Percentiles rank a stretch among this genome's conserved stretches.
phyloP scores from a whole-genome alignment of 140 eudicot species.

The Ambrosia hybrid region DNA sequence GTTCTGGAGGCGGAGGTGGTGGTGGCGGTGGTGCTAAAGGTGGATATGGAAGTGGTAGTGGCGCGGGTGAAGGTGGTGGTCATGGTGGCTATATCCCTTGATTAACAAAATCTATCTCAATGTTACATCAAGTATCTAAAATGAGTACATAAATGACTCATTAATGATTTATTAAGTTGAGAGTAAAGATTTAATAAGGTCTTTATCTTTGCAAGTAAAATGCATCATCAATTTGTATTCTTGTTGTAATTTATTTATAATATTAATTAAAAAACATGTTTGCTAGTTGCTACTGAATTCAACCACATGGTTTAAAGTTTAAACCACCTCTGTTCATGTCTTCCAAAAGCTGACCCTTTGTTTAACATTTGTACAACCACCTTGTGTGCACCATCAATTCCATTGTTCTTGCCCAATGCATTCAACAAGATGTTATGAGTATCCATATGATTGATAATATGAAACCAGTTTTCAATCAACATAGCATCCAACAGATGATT shows the following conservation, averaged over 20 bases:
- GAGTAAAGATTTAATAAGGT: conserved; percentile 27
- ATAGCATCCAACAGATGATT: no score
- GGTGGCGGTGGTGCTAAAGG: conserved; percentile 39
- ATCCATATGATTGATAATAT: no score
- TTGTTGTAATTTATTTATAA: conserved; percentile 12
- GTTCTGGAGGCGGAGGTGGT: conserved; percentile 40
- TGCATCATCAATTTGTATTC: conserved; percentile 23
- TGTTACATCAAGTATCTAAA: conserved; percentile 23
- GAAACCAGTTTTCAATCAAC: no score
- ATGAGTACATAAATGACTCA: conserved; percentile 28
- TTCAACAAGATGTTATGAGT: neutral
- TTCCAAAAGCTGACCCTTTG: conserved; percentile 33
- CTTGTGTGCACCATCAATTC: conserved; percentile 67
- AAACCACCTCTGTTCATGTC: conserved; percentile 34
- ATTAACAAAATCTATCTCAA: neutral
- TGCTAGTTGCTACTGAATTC: neutral
- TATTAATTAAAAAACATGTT: neutral
- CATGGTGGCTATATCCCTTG: conserved; percentile 39
- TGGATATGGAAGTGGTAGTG: conserved; percentile 35
- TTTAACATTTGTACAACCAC: conserved; percentile 66
- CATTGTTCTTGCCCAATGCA: neutral
- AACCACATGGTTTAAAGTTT: conserved; percentile 8
- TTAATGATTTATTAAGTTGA: conserved; percentile 1
- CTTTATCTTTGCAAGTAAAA: conserved; percentile 22
- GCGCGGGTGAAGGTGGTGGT: conserved; percentile 38